Base-by-base conservation (phyloP, 129 eudicot genomes). In the Artemisia annua region DNA sequence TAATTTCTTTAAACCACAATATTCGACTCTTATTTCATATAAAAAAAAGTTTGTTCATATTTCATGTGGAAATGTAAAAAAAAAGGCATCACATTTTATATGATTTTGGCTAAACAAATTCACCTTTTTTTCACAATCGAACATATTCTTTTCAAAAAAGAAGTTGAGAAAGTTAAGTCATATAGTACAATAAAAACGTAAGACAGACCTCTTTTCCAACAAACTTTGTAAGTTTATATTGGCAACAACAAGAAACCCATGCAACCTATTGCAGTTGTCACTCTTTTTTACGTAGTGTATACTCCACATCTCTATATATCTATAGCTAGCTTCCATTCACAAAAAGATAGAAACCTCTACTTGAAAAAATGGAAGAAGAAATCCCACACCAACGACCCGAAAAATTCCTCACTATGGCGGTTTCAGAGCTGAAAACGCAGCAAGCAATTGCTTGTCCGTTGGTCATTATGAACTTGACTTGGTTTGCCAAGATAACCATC, bases 401-500 rank as follows among this genome's bases (percentile, higher is more conserved):
- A 13, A 75, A 78, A 24, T 46, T 76, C 74, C 22, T 71, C 50
- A 60, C 44, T 8, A 49, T 52, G 30, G 24, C 81, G 55, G 3
- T 82, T 18, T 72, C 65, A 12, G 98, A 92, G 90, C 85, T 89
- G 18, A 83, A 83, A 81, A 64, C 64, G 24, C 98, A 92, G 73
- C 68, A 84, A 49, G 76, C 80, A 14, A 84, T 89, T n/a, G 80
- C 81, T 8, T 17, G 77, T 5, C 98, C 98, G 0, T 65, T 93
- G 48, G 66, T 78, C 35, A 90, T 80, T 0, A 87, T 90, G 96
- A 90, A 90, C 72, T 61, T 93, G n/a, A 82, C 87, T 22, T 87
- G 95, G 96, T 93, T 87, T 50, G 84, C 85, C 6, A 89, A 84
- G 81, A 15, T 84, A 69, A 83, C 85, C 62, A 93, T 93, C 84